phyloP scores from a whole-genome alignment of 1,284 basidiomycete species.

The Omphalotus olearius region DNA sequence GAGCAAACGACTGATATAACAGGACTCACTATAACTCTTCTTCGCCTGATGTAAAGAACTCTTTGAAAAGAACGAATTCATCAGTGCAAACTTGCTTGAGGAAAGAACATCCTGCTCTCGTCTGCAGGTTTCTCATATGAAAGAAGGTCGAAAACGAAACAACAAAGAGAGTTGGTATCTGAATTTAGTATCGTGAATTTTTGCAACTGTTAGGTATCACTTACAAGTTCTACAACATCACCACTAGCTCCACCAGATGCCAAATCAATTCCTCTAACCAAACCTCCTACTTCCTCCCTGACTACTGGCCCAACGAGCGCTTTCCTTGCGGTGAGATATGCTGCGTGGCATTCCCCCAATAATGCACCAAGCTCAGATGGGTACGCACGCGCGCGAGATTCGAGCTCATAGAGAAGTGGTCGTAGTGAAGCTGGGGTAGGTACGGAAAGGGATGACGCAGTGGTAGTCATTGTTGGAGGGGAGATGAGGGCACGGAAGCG shows the following conservation, averaged over 20 bases:
- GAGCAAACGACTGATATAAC: background rate
- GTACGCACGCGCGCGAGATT: conserved; percentile 66
- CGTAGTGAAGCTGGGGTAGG: conserved; percentile 42
- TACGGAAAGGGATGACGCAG: background rate
- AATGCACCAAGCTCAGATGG: conserved; percentile 77
- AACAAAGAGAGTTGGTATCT: background rate
- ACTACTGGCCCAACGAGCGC: conserved; percentile 67
- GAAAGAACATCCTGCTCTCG: conserved; percentile 85
- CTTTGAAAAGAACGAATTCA: conserved; percentile 80
- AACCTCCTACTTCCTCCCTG: conserved; percentile 74
- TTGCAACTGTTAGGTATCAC: conserved; percentile 19
- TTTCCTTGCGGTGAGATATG: conserved; percentile 76
- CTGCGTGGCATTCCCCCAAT: conserved; percentile 78
- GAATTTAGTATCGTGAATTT: too few relatives aligned
- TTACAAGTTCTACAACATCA: conserved; percentile 83
- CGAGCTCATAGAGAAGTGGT: conserved; percentile 80
- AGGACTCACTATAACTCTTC: conserved; percentile 75
- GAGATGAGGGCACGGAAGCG: conserved; percentile 73
- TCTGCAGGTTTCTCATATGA: conserved; percentile 39
- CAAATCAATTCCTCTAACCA: conserved; percentile 67
- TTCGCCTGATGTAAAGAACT: conserved; percentile 85
- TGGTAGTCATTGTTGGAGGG: background rate
- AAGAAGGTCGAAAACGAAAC: conserved; percentile 1
- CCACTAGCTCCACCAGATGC: conserved; percentile 35
- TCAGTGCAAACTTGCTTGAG: conserved; percentile 85